phyloP scores from a whole-genome alignment of 306 rosid genomes.

The Pachyrhizus erosus region DNA sequence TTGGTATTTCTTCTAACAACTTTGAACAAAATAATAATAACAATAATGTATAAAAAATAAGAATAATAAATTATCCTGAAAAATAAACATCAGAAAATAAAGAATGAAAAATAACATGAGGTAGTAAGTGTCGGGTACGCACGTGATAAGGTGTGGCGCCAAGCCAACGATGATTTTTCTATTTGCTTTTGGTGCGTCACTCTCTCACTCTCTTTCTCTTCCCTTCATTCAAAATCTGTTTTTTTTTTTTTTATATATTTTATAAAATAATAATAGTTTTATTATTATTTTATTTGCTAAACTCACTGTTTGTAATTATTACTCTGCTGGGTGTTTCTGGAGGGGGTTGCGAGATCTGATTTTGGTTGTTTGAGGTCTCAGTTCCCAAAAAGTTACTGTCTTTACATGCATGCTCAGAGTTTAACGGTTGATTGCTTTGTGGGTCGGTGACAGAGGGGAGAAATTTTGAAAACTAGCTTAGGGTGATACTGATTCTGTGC shows the following conservation, averaged over 20 bases:
- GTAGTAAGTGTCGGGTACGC: conserved; percentile 40
- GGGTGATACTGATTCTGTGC: conserved; percentile 17
- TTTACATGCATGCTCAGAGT: conserved; percentile 47
- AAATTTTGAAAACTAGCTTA: conserved; percentile 4
- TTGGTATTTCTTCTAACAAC: conserved; percentile 9
- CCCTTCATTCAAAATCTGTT: conserved; percentile 38
- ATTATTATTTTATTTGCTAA: background rate
- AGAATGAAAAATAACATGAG: conserved; percentile 36
- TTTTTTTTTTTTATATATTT: background rate
- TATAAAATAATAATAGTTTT: background rate
- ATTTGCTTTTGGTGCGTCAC: conserved; percentile 12
- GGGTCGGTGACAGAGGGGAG: conserved; percentile 24
- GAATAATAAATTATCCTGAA: background rate
- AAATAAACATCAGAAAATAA: background rate
- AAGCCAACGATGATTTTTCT: conserved; percentile 38
- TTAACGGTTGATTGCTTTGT: conserved; percentile 35
- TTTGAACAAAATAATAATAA: background rate
- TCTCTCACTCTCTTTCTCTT: background rate
- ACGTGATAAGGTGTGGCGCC: conserved; percentile 62
- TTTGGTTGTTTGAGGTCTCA: conserved; percentile 37
- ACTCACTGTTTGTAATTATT: conserved; percentile 34
- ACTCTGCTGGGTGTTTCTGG: conserved; percentile 33
- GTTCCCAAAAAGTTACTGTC: conserved; percentile 25
- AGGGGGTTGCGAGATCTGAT: conserved; percentile 50
- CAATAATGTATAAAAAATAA: background rate